phyloP scores from a whole-genome alignment of 2,329 filamentous ascomycete genomes.

The Colletotrichum lupini region DNA sequence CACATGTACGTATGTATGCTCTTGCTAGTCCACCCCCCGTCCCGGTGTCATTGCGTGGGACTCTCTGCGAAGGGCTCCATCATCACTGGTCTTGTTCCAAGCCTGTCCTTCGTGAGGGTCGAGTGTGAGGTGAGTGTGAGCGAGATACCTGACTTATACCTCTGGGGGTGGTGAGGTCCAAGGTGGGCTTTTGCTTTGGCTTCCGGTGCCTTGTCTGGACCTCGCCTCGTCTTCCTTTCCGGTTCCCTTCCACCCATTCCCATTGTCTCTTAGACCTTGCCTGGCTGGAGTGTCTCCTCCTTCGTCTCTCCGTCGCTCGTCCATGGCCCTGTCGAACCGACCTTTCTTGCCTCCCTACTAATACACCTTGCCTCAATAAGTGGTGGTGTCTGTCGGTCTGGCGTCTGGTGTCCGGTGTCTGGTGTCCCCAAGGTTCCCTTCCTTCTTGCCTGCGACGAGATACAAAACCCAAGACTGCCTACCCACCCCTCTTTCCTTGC shows the following conservation, averaged over 20 bases:
- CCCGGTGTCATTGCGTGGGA: background rate
- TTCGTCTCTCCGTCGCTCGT: background rate
- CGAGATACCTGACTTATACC: background rate
- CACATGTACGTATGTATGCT: background rate
- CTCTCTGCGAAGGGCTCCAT: background rate
- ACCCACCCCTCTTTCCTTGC: constrained; percentile 22
- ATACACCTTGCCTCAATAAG: background rate
- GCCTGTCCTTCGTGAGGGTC: constrained; percentile 11
- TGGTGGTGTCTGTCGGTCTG: constrained; percentile 8
- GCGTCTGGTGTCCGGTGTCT: background rate
- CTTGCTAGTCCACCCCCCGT: background rate
- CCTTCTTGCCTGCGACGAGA: constrained; percentile 32
- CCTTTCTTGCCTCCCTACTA: background rate
- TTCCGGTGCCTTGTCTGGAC: background rate
- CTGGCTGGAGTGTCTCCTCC: background rate
- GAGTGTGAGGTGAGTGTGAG: background rate
- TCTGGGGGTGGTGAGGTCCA: constrained; percentile 4
- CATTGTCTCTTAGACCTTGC: background rate
- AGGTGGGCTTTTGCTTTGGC: constrained; percentile 3
- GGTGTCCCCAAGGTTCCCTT: constrained; percentile 27
- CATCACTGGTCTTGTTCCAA: background rate
- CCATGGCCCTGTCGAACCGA: constrained; percentile 1
- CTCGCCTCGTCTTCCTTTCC: background rate
- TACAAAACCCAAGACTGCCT: constrained; percentile 35
- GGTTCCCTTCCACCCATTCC: background rate